Evolutionary conservation across 192 early-diverging fungal genomes (phyloP).

Genomic region (Diversispora eburnea): DNA sequence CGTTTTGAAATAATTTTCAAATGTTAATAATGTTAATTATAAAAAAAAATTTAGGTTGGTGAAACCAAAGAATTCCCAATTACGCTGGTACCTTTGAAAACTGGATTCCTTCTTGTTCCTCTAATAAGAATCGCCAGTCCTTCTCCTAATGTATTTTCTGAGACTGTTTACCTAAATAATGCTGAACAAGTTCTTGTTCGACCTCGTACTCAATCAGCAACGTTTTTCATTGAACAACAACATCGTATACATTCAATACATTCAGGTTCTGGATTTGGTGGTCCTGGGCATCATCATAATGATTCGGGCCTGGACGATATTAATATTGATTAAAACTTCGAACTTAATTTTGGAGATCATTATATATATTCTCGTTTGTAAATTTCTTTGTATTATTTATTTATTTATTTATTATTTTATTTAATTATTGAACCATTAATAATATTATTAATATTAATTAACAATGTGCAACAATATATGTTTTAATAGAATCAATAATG

Average conservation of each 20-base stretch:
- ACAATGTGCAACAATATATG: too few species aligned
- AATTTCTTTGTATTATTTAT: too few species aligned
- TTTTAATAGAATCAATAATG: too few species aligned
- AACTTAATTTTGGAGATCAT: too few species aligned
- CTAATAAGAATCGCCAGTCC: conserved; percentile 43
- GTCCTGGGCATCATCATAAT: conserved; percentile 7
- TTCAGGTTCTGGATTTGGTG: conserved; percentile 6
- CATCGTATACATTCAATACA: conserved; percentile 40
- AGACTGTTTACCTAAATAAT: conserved; percentile 54
- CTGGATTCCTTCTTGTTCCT: conserved; percentile 55
- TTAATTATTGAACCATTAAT: too few species aligned
- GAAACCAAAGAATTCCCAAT: conserved; percentile 47
- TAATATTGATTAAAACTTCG: neutral
- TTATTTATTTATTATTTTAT: too few species aligned
- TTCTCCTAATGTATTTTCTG: conserved; percentile 41
- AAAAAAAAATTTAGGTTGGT: conserved; percentile 38
- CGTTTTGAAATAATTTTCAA: neutral
- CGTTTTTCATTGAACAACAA: conserved; percentile 59
- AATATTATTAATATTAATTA: too few species aligned
- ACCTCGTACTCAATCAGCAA: conserved; percentile 53
- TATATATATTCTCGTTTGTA: too few species aligned
- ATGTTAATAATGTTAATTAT: neutral
- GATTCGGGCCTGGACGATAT: neutral
- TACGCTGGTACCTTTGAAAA: conserved; percentile 55
- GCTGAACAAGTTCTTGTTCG: conserved; percentile 57